Evolutionary conservation across 2,329 filamentous ascomycete species (phyloP), one percentile per base, ranked within the genome.

Genomic region (Ascochyta fabae): DNA sequence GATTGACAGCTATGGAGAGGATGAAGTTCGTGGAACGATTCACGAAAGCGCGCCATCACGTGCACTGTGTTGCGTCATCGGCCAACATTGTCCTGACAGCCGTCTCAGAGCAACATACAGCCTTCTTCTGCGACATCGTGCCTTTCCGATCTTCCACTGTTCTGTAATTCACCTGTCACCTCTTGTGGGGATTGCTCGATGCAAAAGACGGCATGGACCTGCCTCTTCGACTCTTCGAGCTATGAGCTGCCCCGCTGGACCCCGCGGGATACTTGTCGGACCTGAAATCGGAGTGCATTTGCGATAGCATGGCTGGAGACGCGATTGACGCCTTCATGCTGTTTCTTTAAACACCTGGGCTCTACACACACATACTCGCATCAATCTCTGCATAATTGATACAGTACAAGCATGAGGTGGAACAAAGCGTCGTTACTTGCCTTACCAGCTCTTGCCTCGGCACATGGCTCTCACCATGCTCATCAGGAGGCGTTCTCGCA

Each of bases 401-500:
- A 5, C 19, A 57, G 6, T 10, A 13, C 22, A 48, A 19, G 8
- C 19, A 52, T 53, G 54, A 57, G 33, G 44, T 48, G 43, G 54
- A 45, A 45, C 16, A 49, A 41, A 19, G 47, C 43, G 31, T 50
- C 47, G 24, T 38, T 56, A 10, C 34, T 54, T 4, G 48, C 48
- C 15, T 26, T 56, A 38, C 42, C 53, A 29, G 53, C 38, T 16
- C 24, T 57, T 36, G 48, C 44, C 16, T 53, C 45, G 27, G 54
- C 54, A 34, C 54, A 57, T 12, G 34, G 40, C 27, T 26, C 54
- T 27, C 67, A 73, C 40, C 66, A 74, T 54, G 58, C 54, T 39
- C 68, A 74, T 27, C 64, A 71, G 29, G 58, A 71, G 27, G 45
- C 57, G 5, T 68, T 75, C 48, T 69, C 70, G 19, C 62, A 72